phyloP scores from a whole-genome alignment of 495 filamentous ascomycete species.

The Aspergillus funiculosus region DNA sequence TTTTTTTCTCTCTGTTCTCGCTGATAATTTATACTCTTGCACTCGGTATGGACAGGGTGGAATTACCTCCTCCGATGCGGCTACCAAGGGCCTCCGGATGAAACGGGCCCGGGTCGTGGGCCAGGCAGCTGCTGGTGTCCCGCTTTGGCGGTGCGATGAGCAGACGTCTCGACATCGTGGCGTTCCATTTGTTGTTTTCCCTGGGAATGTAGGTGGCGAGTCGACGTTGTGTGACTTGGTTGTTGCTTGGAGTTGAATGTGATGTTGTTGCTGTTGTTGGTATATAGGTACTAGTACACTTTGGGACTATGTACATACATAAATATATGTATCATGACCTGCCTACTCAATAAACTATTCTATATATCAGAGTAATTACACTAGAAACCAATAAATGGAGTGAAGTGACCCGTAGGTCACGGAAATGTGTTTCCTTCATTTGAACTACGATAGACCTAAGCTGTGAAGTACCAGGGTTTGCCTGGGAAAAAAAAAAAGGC shows the following conservation, averaged over 20 bases:
- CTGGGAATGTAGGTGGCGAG: slow-evolving; percentile 52
- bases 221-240: slow-evolving; percentile 39
- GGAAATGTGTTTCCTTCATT: slow-evolving; percentile 20
- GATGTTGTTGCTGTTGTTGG: not conserved
- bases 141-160: slow-evolving; percentile 51
- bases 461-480: slow-evolving; percentile 12
- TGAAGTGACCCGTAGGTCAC: slow-evolving; percentile 20
- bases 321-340: too few relatives aligned
- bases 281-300: not conserved
- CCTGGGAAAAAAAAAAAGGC: slow-evolving; percentile 9
- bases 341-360: too few relatives aligned
- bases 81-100: slow-evolving; percentile 47
- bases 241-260: slow-evolving; percentile 30
- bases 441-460: slow-evolving; percentile 18
- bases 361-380: too few relatives aligned
- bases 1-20: not conserved
- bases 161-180: slow-evolving; percentile 38
- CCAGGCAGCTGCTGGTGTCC: slow-evolving; percentile 50
- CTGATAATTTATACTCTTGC: slow-evolving; percentile 1
- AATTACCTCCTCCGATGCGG: slow-evolving; percentile 50
- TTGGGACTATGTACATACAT: too few relatives aligned
- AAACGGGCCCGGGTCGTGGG: slow-evolving; percentile 49
- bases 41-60: slow-evolving; percentile 38
- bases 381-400: too few relatives aligned
- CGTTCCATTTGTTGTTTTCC: slow-evolving; percentile 50